Base-by-base conservation (phyloP, 768 basidiomycete species). In the Xerocomellus amylosporus region DNA sequence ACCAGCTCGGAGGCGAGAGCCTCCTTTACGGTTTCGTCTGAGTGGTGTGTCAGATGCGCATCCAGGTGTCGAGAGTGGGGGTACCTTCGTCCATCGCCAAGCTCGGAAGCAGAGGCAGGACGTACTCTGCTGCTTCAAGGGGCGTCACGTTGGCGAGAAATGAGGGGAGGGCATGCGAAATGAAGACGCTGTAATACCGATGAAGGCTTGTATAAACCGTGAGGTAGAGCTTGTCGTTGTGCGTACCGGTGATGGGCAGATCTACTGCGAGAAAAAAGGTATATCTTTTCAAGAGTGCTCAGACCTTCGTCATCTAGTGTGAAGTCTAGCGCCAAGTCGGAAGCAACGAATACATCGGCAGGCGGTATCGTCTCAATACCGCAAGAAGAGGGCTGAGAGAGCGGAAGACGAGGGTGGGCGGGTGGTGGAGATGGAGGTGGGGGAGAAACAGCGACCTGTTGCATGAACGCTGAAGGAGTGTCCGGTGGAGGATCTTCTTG, bases 111-210 rank as follows among this genome's bases (percentile, higher is more conserved):
- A 97, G 81, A 1, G 95, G 95, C 19, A 96, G 74, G 53, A 98
- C 91, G 66, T 96, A 98, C 70, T 93, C 90, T 61, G 93, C 85
- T 5, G 93, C 93, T 60, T 98, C 95, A 51, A 83, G 82, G 4
- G 95, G 88, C 17, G 88, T 78, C 48, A 97, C 88, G 44, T 86
- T 77, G 53, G 78, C 72, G 33, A 98, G 80, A 71, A 89, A 86
- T 3, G 83, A 77, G n/a, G 88, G 87, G 34, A 98, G 80, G 36
- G 88, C 83, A 63, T 88, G 87, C 0, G 88, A 83, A 65, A 98
- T 94, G 74, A 87, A 96, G 38, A 90, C 80, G 37, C 91, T 81
- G 63, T 14, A 8, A 38, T 19, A 53, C 77, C 57, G 75, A 77
- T 24, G 71, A 67, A 34, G 60, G 39, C 17, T 41, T 22, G 33